These are phyloP conservation scores for Volvariella volvacea DNA, from an alignment of 1,284 basidiomycete species.

Conservation along the genomic window DNA sequence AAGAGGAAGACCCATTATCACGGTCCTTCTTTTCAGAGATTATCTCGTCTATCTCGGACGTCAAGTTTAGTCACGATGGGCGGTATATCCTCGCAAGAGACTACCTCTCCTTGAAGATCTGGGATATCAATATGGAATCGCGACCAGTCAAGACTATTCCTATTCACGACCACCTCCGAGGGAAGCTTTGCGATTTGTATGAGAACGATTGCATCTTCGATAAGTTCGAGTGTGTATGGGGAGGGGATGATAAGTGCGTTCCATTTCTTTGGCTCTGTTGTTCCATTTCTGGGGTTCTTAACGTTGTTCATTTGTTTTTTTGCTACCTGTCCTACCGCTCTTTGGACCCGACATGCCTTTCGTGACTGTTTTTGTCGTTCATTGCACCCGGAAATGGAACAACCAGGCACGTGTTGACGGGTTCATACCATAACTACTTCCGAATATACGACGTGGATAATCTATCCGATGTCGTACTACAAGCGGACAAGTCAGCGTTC, in stretches of 20 bases:
- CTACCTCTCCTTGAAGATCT: conserved; percentile 97
- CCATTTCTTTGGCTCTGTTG: conserved; percentile 6
- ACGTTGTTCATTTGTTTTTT: background rate
- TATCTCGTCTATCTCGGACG: conserved; percentile 98
- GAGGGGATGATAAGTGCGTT: conserved; percentile 89
- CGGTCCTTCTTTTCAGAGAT: conserved; percentile 99
- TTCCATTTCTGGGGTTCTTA: conserved; percentile 1
- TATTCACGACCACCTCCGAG: conserved; percentile 96
- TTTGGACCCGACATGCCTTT: too few species aligned
- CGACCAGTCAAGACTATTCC: conserved; percentile 96
- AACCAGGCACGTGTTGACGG: conserved; percentile 85
- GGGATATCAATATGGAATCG: conserved; percentile 99
- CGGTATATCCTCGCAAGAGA: conserved; percentile 96
- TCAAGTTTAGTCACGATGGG: conserved; percentile 97
- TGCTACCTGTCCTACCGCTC: background rate
- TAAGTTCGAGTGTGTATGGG: conserved; percentile 98
- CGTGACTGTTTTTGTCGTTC: too few species aligned
- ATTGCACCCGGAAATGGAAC: conserved; percentile 5
- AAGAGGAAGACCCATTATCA: conserved; percentile 95
- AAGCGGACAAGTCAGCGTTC: conserved; percentile 99
- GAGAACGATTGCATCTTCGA: conserved; percentile 99
- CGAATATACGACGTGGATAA: conserved; percentile 97
- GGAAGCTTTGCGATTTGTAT: conserved; percentile 97
- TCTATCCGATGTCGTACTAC: conserved; percentile 86
- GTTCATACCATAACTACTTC: conserved; percentile 99